phyloP scores from a whole-genome alignment of 2,329 filamentous ascomycete species.

The Calonectria pseudoreteaudii region DNA sequence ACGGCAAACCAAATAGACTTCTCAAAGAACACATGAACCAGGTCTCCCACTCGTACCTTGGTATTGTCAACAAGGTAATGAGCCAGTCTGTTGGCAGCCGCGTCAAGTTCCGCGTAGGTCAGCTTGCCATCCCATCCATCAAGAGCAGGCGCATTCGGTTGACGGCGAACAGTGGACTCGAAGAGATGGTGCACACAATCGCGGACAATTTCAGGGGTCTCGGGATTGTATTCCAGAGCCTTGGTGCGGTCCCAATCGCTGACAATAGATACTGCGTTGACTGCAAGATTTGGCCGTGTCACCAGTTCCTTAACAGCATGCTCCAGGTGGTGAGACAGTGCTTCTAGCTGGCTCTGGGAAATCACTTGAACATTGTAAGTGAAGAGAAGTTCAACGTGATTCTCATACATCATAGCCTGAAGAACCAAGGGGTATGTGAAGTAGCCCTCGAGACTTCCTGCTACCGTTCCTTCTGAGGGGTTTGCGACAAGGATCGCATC shows the following conservation, averaged over 20 bases:
- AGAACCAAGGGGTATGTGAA: slow-evolving; percentile 1
- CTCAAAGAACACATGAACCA: neutral
- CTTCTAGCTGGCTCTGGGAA: neutral
- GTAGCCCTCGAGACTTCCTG: neutral
- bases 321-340: neutral
- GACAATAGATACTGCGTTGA: neutral
- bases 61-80: neutral
- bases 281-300: neutral
- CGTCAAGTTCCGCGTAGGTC: neutral
- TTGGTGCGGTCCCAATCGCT: neutral
- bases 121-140: neutral
- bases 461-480: neutral
- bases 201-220: neutral
- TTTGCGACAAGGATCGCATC: neutral
- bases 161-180: neutral
- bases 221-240: neutral
- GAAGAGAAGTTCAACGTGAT: neutral
- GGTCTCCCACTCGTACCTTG: neutral
- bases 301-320: neutral
- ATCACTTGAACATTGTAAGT: neutral
- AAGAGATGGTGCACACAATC: neutral
- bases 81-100: neutral
- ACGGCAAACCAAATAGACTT: slow-evolving; percentile 3
- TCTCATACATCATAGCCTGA: neutral
- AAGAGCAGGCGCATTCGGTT: neutral